Evolutionary conservation across 164 flowering plant genomes (phyloP).

Genomic region (Aristolochia contorta): DNA sequence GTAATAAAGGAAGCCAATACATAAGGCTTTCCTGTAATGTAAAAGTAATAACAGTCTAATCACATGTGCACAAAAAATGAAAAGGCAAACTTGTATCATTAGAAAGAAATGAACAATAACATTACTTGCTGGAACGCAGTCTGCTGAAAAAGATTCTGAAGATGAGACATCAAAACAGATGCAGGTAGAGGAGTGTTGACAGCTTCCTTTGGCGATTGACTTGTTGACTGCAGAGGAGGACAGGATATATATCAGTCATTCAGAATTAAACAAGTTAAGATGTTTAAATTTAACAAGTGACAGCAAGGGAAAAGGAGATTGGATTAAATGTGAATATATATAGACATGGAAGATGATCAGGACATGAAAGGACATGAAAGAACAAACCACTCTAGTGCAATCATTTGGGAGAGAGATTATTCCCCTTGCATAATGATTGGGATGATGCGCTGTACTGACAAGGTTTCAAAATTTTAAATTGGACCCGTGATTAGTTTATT

Average conservation of each 20-base stretch:
- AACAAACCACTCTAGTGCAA: too few relatives aligned
- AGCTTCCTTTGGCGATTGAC: conserved; percentile 42
- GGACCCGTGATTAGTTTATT: background rate
- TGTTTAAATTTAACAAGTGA: too few relatives aligned
- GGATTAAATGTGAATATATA: too few relatives aligned
- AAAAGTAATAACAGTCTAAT: background rate
- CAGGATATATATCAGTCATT: background rate
- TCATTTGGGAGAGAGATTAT: too few relatives aligned
- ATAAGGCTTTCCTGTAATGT: background rate
- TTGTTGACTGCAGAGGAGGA: conserved; percentile 30
- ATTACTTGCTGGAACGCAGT: conserved; percentile 80
- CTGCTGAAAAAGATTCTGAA: conserved; percentile 91
- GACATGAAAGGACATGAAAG: too few relatives aligned
- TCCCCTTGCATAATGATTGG: too few relatives aligned
- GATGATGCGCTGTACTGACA: too few relatives aligned
- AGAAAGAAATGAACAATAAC: background rate
- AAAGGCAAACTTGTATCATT: background rate
- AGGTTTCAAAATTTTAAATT: too few relatives aligned
- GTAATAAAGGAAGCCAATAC: background rate
- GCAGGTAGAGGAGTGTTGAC: conserved; percentile 31
- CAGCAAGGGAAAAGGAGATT: too few relatives aligned
- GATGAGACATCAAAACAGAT: conserved; percentile 73
- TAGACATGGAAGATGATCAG: too few relatives aligned
- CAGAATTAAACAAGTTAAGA: background rate
- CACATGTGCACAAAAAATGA: too few relatives aligned